Evolutionary conservation across 2,329 filamentous ascomycete species (phyloP).

Genomic region (Aureobasidium sp.): DNA sequence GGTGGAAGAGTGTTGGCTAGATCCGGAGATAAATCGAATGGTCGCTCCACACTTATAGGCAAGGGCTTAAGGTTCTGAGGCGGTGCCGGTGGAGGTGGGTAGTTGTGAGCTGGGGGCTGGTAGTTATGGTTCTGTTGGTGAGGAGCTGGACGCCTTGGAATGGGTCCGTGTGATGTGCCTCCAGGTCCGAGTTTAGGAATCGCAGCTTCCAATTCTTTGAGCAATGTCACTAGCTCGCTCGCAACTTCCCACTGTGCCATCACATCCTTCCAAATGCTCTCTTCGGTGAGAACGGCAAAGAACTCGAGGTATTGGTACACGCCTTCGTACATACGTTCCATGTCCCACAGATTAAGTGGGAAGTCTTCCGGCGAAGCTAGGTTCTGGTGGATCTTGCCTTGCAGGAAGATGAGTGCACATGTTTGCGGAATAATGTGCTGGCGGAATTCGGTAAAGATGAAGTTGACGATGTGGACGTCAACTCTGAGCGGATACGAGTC

Average conservation of each 20-base stretch:
- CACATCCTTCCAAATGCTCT: conserved; percentile 71
- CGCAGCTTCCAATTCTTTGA: conserved; percentile 78
- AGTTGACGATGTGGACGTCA: conserved; percentile 65
- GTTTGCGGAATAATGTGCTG: conserved; percentile 90
- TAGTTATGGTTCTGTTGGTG: background rate
- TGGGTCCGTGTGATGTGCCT: conserved; percentile 10
- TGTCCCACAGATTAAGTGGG: conserved; percentile 91
- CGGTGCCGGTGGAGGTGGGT: background rate
- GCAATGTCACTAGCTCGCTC: conserved; percentile 77
- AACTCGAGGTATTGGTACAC: conserved; percentile 93
- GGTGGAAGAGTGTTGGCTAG: conserved; percentile 31
- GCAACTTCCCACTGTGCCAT: conserved; percentile 88
- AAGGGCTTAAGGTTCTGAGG: conserved; percentile 12
- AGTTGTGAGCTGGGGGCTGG: background rate
- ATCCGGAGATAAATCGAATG: conserved; percentile 44
- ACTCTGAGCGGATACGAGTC: conserved; percentile 35
- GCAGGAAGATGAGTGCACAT: conserved; percentile 85
- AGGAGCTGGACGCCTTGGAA: background rate
- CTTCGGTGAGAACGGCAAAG: conserved; percentile 80
- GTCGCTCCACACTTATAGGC: conserved; percentile 51
- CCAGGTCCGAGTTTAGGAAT: conserved; percentile 67
- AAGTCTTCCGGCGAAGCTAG: conserved; percentile 76
- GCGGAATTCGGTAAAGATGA: conserved; percentile 86
- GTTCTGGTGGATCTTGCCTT: conserved; percentile 77
- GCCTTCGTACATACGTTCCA: conserved; percentile 93